Evolutionary conservation across 1,284 basidiomycete species (phyloP), one percentile per base, ranked within the genome.

Genomic region (Flammula alnicola): DNA sequence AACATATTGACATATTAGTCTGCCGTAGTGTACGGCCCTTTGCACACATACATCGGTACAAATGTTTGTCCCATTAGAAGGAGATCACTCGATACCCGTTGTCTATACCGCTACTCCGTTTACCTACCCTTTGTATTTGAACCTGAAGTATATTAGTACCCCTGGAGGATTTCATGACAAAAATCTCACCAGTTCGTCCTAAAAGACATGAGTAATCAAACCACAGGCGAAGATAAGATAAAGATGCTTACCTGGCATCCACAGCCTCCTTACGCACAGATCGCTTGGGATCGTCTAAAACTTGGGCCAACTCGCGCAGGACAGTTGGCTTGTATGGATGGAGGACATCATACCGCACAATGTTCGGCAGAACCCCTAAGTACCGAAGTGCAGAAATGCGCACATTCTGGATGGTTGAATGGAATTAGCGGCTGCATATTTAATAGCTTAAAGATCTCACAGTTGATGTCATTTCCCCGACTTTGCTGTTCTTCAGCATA

Each of bases 241-340:
- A n/a, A 17, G 50, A 16, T n/a, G 23, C 54, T 47, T 49, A 73
- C 72, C 95, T 74, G 45, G 93, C 87, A 63, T 93, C 84, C 5
- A 98, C 95, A 0, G 94, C 95, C 61, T 91, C 90, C 60, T 83
- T 86, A 35, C 95, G 76, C 6, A 98, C 93, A 1, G 71, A 70
- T 52, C 88, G 76, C 63, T 88, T 89, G 2, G 89, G 88, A 69
- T 98, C 95, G 65, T 98, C 95, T 37, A 97, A 68, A 7, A 79
- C 81, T 49, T 75, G 79, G 0, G 79, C 87, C 20, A 99, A 76
- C 48, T 88, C 84, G 27, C 83, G 82, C 41, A 98, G 69, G 7
- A 98, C 91, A 0, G 65, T 68, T 1, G 77, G 57, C 68, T 91
- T 95, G 61, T 83, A 78, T 5, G 86, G 84, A 61, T 92, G 88